Evolutionary conservation across 331 rosid species (phyloP), one percentile per base, ranked within the genome.

Genomic region (Dryas integrifolia): DNA sequence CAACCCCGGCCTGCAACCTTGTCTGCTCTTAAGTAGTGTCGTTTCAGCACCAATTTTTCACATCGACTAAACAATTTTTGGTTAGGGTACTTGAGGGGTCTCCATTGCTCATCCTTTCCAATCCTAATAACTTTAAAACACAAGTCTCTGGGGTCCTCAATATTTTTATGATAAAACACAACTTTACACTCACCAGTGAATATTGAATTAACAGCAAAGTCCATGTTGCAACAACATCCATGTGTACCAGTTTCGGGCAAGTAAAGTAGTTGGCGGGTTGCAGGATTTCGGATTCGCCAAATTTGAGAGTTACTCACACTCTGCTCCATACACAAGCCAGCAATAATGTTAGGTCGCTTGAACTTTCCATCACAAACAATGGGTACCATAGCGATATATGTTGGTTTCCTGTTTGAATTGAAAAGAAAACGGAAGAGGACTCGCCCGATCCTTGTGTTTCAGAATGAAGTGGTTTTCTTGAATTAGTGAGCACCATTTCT

Each of bases 251-350:
- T 18, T 18, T 18, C 21, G 1, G 71, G 58, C 71, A 66, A 66
- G 58, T 47, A 6, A 4, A 66, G 71, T n/a, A 47, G 44, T 66
- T 49, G 71, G 58, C 30, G 71, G 10, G 71, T 66, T 10, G 71
- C 44, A 4, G 71, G 71, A 10, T 66, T 66, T 66, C 24, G 24
- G 58, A 66, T 66, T n/a, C 26, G 71, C 11, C 16, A 48, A 48
- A 13, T 5, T 7, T 3, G 21, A 18, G 21, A 15, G 15, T 4
- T 24, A 48, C 56, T 13, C 11, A 7, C 3, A 66, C 15, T 35
- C 53, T 47, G 24, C 44, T 47, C 57, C 21, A 47, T 50, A 66
- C 38, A 13, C 57, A 66, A 18, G 14, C 58, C 57, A 21, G 71
- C 44, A 14, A 2, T 18, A 30, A 49, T 43, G 6, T 18, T 18